Conservation (phyloP, 371 early-diverging fungal species). For the Mucor circinelloides region DNA sequence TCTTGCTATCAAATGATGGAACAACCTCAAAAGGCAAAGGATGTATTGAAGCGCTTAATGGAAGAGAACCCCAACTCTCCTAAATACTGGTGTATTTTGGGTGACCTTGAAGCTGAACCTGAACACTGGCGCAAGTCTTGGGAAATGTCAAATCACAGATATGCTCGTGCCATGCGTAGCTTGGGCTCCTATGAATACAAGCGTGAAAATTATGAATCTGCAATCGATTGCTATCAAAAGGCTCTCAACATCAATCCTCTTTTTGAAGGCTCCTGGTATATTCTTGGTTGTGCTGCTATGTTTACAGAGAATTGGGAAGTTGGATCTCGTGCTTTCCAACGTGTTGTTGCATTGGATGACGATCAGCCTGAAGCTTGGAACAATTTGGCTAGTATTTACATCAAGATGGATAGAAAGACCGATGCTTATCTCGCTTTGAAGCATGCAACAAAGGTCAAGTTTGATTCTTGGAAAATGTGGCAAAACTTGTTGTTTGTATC, state of each 20-base stretch:
- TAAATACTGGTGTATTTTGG: slow-evolving; percentile 86
- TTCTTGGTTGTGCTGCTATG: slow-evolving; percentile 94
- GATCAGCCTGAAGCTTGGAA: slow-evolving; percentile 97
- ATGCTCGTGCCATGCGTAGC: slow-evolving; percentile 92
- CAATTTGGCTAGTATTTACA: slow-evolving; percentile 87
- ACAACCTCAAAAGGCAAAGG: slow-evolving; percentile 81
- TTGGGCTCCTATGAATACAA: slow-evolving; percentile 84
- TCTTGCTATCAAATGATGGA: slow-evolving; percentile 85
- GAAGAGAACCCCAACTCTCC: slow-evolving; percentile 71
- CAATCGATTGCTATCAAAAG: slow-evolving; percentile 64
- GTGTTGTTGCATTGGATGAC: slow-evolving; percentile 72
- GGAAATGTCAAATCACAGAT: slow-evolving; percentile 80
- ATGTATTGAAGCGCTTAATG: slow-evolving; percentile 66
- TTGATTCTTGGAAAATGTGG: slow-evolving; percentile 92
- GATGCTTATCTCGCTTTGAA: slow-evolving; percentile 85
- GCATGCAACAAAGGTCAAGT: slow-evolving; percentile 81
- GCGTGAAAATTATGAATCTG: slow-evolving; percentile 51
- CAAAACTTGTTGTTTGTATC: slow-evolving; percentile 84
- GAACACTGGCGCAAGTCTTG: slow-evolving; percentile 87
- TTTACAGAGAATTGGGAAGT: slow-evolving; percentile 76
- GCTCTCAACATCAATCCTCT: slow-evolving; percentile 93
- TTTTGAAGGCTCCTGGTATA: slow-evolving; percentile 94
- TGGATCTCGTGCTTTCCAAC: slow-evolving; percentile 78
- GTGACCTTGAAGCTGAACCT: slow-evolving; percentile 82
- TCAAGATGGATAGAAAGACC: slow-evolving; percentile 64